These are phyloP conservation scores for Neohortaea acidophila DNA, from an alignment of 495 filamentous ascomycete species.

Conservation along the genomic window DNA sequence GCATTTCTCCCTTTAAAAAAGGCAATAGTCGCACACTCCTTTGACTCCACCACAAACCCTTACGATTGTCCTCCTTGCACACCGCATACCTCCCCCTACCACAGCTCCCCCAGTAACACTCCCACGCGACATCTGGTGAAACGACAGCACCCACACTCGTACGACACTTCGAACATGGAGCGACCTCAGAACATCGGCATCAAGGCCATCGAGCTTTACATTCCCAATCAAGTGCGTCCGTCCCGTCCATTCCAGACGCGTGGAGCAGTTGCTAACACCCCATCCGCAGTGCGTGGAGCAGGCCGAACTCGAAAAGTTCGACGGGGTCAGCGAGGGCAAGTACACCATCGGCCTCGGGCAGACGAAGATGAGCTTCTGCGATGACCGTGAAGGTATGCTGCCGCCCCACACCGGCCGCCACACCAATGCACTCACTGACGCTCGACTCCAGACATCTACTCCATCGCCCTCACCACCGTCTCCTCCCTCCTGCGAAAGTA, in stretches of 20 bases:
- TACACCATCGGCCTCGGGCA: constrained; percentile 99
- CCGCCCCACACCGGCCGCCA: too few relatives aligned
- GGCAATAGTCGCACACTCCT: too few relatives aligned
- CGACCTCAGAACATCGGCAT: constrained; percentile 96
- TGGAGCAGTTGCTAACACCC: constrained; percentile 8
- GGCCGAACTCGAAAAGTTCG: constrained; percentile 89
- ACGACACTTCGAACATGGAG: too few relatives aligned
- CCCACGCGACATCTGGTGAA: too few relatives aligned
- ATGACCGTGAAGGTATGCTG: constrained; percentile 83
- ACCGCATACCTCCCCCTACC: too few relatives aligned
- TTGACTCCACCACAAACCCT: too few relatives aligned
- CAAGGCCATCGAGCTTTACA: constrained; percentile 99
- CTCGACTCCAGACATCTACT: constrained; percentile 75
- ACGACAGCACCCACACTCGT: too few relatives aligned
- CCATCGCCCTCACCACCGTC: constrained; percentile 73
- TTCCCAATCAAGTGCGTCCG: constrained; percentile 71
- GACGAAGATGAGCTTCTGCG: constrained; percentile 99
- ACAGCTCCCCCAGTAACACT: too few relatives aligned
- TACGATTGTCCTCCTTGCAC: too few relatives aligned
- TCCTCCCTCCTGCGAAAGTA: constrained; percentile 86
- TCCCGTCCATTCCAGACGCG: neutral
- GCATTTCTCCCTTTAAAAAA: too few relatives aligned
- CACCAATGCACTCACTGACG: constrained; percentile 4
- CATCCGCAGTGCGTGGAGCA: constrained; percentile 79
- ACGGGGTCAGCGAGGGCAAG: constrained; percentile 86